Evolutionary conservation across 176 grass and related monocot genomes (phyloP).

Genomic region (Carex cristatella): DNA sequence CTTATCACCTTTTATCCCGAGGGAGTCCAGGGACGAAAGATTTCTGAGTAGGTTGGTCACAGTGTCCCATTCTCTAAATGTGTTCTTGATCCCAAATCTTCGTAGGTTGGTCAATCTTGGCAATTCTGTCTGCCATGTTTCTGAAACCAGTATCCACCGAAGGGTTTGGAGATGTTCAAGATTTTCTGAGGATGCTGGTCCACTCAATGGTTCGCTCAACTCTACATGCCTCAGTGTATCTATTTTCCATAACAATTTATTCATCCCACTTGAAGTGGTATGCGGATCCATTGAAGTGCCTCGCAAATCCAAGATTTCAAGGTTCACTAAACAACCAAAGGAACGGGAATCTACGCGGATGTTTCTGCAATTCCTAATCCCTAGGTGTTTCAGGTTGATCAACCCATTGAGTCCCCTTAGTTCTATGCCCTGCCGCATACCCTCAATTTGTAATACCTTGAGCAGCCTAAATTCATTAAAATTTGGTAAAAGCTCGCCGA

Average conservation of each 20-base stretch:
- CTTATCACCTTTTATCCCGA: not conserved
- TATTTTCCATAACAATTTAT: not conserved
- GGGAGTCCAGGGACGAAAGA: not conserved
- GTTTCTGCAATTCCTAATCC: not conserved
- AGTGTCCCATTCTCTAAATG: not conserved
- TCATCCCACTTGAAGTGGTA: no score
- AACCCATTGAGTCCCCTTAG: no score
- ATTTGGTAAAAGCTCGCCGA: no score
- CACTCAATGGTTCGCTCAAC: not conserved
- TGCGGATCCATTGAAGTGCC: not conserved
- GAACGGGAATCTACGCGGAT: not conserved
- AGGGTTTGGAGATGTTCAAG: not conserved
- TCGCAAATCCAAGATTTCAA: not conserved
- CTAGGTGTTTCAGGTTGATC: not conserved
- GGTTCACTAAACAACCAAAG: not conserved
- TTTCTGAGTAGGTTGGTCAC: not conserved
- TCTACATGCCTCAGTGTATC: not conserved
- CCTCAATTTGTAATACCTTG: no score
- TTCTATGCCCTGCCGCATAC: no score
- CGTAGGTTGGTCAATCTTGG: not conserved
- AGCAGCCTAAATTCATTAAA: no score
- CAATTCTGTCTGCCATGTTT: not conserved
- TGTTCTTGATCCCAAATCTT: not conserved
- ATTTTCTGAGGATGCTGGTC: not conserved
- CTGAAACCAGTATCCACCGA: not conserved